A percentile compares a stretch with the other conserved stretches of the same genome.
phyloP scores from a whole-genome alignment of 805 yeast species.

The Pichia phayaonensis region DNA sequence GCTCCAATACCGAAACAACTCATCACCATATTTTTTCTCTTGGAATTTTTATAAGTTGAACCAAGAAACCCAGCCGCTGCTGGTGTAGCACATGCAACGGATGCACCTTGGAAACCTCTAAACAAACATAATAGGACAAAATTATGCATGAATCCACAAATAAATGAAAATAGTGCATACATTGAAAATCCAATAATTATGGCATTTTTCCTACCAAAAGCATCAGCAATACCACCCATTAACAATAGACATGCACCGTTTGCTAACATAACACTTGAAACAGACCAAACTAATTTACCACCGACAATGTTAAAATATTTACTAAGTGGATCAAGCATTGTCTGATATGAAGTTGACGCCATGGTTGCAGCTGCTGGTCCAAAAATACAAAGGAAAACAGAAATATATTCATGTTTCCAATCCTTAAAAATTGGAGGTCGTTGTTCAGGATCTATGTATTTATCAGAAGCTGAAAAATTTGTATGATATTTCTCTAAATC shows the following conservation, averaged over 20 bases:
- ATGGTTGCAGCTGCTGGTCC: constrained; percentile 37
- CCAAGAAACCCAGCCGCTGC: constrained; percentile 42
- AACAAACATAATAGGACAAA: constrained; percentile 33
- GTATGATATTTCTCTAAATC: constrained; percentile 5
- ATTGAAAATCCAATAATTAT: constrained; percentile 29
- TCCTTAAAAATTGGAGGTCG: constrained; percentile 32
- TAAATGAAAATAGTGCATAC: constrained; percentile 28
- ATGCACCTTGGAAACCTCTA: constrained; percentile 38
- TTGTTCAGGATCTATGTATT: constrained; percentile 21
- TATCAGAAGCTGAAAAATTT: background rate
- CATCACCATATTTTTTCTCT: constrained; percentile 35
- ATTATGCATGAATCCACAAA: constrained; percentile 32
- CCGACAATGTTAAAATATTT: constrained; percentile 31
- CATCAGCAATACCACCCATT: constrained; percentile 42
- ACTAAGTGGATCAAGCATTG: constrained; percentile 31
- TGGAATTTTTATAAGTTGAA: constrained; percentile 32
- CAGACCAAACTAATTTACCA: constrained; percentile 38
- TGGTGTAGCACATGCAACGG: constrained; percentile 38
- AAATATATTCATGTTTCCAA: constrained; percentile 27
- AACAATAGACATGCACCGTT: constrained; percentile 36
- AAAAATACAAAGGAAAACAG: constrained; percentile 29
- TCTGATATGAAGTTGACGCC: constrained; percentile 30
- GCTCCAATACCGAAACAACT: constrained; percentile 40
- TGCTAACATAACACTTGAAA: constrained; percentile 34
- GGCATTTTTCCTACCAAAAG: constrained; percentile 37